Conservation (phyloP, 2,329 filamentous ascomycete species). For the Verticillium longisporum region DNA sequence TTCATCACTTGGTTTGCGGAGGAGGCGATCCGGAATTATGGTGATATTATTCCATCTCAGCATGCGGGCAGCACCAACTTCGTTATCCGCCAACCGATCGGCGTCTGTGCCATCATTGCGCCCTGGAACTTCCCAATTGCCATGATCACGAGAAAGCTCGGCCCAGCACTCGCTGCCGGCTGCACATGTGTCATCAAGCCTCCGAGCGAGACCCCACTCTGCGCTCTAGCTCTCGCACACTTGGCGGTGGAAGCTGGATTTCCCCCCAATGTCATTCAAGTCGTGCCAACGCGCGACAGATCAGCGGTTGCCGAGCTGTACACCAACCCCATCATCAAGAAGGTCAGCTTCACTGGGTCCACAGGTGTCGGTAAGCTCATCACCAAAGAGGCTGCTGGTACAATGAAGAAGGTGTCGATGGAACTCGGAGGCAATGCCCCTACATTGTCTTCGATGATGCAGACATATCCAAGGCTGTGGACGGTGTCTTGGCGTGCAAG, state of each 20-base stretch:
- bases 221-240: conserved; percentile 58
- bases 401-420: conserved; percentile 67
- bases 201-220: conserved; percentile 64
- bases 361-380: conserved; percentile 38
- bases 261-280: conserved; percentile 53
- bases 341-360: conserved; percentile 67
- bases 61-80: conserved; percentile 49
- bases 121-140: conserved; percentile 57
- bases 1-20: conserved; percentile 61
- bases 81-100: conserved; percentile 59
- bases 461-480: conserved; percentile 60
- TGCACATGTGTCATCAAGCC: conserved; percentile 67
- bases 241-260: conserved; percentile 60
- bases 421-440: conserved; percentile 70
- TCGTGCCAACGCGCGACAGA: conserved; percentile 19
- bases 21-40: conserved; percentile 50
- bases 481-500: conserved; percentile 60
- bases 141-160: conserved; percentile 39
- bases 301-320: conserved; percentile 13
- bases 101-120: conserved; percentile 61
- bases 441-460: conserved; percentile 74
- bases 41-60: conserved; percentile 54
- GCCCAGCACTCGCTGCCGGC: conserved; percentile 56
- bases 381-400: conserved; percentile 64
- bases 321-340: conserved; percentile 43